Base-by-base conservation (phyloP, 2,329 filamentous ascomycete species). In the Zalaria obscura region DNA sequence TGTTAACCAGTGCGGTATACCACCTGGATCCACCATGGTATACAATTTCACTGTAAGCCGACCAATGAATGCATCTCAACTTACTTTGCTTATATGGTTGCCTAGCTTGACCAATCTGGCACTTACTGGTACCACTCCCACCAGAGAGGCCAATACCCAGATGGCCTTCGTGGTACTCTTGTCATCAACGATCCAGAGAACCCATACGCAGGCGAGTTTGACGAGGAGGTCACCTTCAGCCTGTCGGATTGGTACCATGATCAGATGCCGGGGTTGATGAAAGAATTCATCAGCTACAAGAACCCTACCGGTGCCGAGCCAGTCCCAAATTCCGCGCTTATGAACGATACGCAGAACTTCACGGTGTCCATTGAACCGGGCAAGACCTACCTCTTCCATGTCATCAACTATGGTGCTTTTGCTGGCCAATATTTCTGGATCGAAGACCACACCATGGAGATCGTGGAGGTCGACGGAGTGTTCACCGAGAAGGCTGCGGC, bases 211-310 rank as follows among this genome's bases (percentile, higher is more conserved):
- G 68, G 70, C 38, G 59, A 73, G 35, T 75, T 76, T 28, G 67
- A 72, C 29, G 69, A 71, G 35, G 80, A 85, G 46, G 61, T 77
- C 28, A 65, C 80, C 0, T 54, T 85, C 11, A 80, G 81, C 47
- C 60, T 86, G n/a, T 78, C 76, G 11, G 81, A 86, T 50, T 81
- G 81, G 66, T 85, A 86, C 44, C 78, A 85, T 50, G 73, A 79
- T 38, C 55, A 63, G 28, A 69, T 70, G 62, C 57, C 57, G 3
- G 53, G 48, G 9, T 60, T 77, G 0, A 52, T 75, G n/a, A 62
- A 66, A 40, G 57, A 64, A n/a, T 75, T 76, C 48, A 67, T 81
- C 34, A 68, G 48, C 49, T 56, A 68, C 18, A 60, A 60, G 38
- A 76, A 76, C 43, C 72, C 72, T 0, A 77, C 63, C 49, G 73